Evolutionary conservation across 148 eudicot genomes (phyloP), one percentile per base, ranked within the genome.

Genomic region (Oxyria digyna): DNA sequence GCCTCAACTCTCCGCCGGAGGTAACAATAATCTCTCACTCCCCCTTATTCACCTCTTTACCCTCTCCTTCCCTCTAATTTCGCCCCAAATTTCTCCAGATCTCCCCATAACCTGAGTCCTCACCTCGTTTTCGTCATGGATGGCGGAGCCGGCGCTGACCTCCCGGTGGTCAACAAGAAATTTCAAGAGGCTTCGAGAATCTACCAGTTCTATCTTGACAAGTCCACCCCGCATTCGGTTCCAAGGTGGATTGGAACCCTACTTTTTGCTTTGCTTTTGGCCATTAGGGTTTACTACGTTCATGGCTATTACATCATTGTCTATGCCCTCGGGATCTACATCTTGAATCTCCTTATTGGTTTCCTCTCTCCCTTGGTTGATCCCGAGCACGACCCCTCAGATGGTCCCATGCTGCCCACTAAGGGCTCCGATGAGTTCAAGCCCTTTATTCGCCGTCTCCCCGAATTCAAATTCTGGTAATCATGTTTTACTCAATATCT

Each of bases 361-460:
- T 89, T 89, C 72, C 77, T 89, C 77, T 81, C 96, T 4, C 96
- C 96, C 46, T 82, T 89, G 76, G 91, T 82, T 87, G 96, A 89
- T 78, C 96, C 92, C 14, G 92, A 89, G 81, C 57, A 76, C 50
- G 96, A 89, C 62, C 69, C 73, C 45, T 80, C 88, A 43, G 89
- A 85, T 80, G 91, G 92, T 13, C 80, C 92, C 0, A 11, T 80
- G 76, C 81, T 87, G 59, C 96, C 96, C 6, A 89, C 96, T 20
- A 89, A 87, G 74, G 96, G 88, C 32, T 89, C 96, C 15, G 96
- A 89, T 80, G 96, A 89, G 57, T 89, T 87, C 77, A 89, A 89
- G 79, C 96, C 96, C 68, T 89, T 89, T 68, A 87, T 89, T 75
- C 96, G 96, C 41, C 83, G 96, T 33, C 89, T 89, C 12, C 96